These are phyloP conservation scores for Pestalotiopsis sp. DNA, from an alignment of 2,329 filamentous ascomycete genomes.

Conservation along the genomic window DNA sequence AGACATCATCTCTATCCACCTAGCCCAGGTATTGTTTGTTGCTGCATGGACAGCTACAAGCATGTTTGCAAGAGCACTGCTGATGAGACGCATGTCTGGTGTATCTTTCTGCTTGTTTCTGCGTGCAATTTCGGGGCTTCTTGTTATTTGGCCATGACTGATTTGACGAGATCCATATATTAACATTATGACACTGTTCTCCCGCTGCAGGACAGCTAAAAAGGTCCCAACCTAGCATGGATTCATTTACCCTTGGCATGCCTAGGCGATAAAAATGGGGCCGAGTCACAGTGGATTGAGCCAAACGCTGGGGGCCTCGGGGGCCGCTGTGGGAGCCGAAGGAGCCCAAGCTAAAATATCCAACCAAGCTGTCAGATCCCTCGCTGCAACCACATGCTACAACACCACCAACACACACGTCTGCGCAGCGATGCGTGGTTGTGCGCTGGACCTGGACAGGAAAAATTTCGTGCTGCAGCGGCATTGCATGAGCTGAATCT, in stretches of 20 bases:
- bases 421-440: not conserved
- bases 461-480: not conserved
- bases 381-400: not conserved
- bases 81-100: too few species aligned
- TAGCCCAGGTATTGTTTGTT: not conserved
- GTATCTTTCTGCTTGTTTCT: too few species aligned
- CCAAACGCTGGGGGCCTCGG: not conserved
- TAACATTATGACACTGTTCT: too few species aligned
- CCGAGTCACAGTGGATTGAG: not conserved
- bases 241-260: too few species aligned
- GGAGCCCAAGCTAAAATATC: not conserved
- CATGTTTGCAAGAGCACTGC: not conserved
- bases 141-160: too few species aligned
- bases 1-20: not conserved
- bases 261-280: not conserved
- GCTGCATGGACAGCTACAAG: not conserved
- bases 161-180: too few species aligned
- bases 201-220: too few species aligned
- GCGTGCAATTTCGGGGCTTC: too few species aligned
- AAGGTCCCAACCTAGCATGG: too few species aligned
- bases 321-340: not conserved
- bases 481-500: conserved; percentile 8
- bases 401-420: not conserved
- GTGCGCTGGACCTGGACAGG: not conserved
- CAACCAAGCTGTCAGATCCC: not conserved